Percentiles rank a stretch among this genome's conserved stretches.
phyloP scores from a whole-genome alignment of 129 eudicot species.

The Saposhnikovia divaricata region DNA sequence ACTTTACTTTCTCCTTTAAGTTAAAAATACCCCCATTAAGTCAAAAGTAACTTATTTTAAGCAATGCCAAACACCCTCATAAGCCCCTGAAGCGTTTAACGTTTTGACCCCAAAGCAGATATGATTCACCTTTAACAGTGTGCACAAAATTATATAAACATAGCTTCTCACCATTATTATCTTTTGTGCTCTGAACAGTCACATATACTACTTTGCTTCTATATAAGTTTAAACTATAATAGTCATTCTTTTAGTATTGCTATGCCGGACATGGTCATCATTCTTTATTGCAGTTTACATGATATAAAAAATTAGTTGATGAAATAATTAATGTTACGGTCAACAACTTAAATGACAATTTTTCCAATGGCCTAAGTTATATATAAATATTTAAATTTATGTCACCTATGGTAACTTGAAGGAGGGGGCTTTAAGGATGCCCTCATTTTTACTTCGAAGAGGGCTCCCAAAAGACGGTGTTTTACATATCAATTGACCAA shows the following conservation, averaged over 20 bases:
- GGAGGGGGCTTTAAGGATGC: background rate
- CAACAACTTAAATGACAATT: too few relatives aligned
- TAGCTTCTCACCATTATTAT: background rate
- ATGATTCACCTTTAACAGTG: background rate
- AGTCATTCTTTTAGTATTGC: background rate
- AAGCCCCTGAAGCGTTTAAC: background rate
- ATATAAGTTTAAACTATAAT: background rate
- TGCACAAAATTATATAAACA: background rate
- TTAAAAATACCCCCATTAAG: too few relatives aligned
- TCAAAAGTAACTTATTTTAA: too few relatives aligned
- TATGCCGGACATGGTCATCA: background rate
- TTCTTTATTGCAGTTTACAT: background rate
- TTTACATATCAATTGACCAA: background rate
- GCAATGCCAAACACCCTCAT: too few relatives aligned
- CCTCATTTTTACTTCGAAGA: too few relatives aligned
- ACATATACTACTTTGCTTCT: background rate
- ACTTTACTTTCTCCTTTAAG: too few relatives aligned
- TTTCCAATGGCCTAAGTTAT: background rate
- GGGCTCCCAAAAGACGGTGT: too few relatives aligned
- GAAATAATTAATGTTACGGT: background rate
- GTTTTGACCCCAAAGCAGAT: background rate
- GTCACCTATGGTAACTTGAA: background rate
- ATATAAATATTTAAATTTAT: background rate
- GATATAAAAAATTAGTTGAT: background rate
- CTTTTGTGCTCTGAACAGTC: background rate